Evolutionary conservation across 2,329 filamentous ascomycete genomes (phyloP).

Genomic region (Arthrobotrys sinensis): DNA sequence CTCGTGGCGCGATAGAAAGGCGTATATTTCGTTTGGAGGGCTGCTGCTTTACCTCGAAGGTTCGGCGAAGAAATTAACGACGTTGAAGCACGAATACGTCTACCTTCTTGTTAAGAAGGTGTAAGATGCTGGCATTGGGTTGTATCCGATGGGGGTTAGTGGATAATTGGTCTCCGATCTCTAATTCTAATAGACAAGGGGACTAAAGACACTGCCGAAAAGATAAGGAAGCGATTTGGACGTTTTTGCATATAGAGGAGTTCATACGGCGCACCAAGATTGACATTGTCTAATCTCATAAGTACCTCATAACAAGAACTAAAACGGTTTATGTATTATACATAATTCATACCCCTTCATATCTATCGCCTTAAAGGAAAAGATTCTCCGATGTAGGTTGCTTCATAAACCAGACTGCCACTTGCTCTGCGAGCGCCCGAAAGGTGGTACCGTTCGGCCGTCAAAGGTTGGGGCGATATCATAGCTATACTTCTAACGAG

Average conservation of each 20-base stretch:
- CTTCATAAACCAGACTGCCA: no score
- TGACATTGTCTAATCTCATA: slow-evolving; percentile 17
- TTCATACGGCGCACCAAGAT: slow-evolving; percentile 43
- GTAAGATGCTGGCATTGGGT: not conserved
- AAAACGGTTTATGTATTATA: not conserved
- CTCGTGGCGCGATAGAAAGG: slow-evolving; percentile 77
- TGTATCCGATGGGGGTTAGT: not conserved
- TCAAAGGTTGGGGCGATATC: no score
- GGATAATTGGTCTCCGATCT: not conserved
- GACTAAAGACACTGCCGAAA: not conserved
- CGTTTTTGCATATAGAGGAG: slow-evolving; percentile 47
- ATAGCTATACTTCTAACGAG: no score
- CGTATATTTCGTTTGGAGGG: slow-evolving; percentile 94
- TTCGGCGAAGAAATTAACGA: slow-evolving; percentile 94
- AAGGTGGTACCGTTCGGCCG: no score
- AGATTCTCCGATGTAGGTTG: no score
- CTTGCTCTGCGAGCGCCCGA: no score
- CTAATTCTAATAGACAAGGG: not conserved
- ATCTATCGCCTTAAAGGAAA: slow-evolving; percentile 46
- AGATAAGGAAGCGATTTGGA: slow-evolving; percentile 6
- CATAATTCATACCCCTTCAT: slow-evolving; percentile 3
- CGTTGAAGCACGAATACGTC: slow-evolving; percentile 90
- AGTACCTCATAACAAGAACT: not conserved
- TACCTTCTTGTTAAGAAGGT: slow-evolving; percentile 96
- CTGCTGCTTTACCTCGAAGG: slow-evolving; percentile 91